Evolutionary conservation across 805 yeast genomes (phyloP).

Genomic region (Saturnispora serradocipensis): DNA sequence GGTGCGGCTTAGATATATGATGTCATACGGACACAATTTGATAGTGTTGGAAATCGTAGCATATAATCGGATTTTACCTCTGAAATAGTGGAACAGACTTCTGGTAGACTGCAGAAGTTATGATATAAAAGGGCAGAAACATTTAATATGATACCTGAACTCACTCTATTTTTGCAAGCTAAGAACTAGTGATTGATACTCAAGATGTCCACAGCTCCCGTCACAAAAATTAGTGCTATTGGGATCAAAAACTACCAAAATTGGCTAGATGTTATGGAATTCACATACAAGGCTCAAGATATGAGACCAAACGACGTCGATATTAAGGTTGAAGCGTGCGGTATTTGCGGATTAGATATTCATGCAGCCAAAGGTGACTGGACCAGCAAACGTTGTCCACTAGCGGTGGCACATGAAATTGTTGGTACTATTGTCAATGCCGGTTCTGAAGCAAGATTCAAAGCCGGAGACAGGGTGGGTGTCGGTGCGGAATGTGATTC

Average conservation of each 20-base stretch:
- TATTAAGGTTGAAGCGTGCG: slow-evolving; percentile 37
- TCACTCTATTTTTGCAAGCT: too few relatives aligned
- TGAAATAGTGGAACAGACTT: too few relatives aligned
- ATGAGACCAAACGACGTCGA: slow-evolving; percentile 27
- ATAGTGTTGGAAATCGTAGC: too few relatives aligned
- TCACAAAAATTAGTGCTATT: slow-evolving; percentile 14
- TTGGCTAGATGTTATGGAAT: slow-evolving; percentile 15
- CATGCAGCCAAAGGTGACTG: slow-evolving; percentile 33
- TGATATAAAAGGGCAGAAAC: too few relatives aligned
- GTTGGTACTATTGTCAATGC: slow-evolving; percentile 34
- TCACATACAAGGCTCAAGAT: slow-evolving; percentile 14
- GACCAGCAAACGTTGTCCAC: slow-evolving; percentile 13
- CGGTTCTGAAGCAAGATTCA: slow-evolving; percentile 28
- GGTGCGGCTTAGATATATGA: too few relatives aligned
- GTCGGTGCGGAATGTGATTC: slow-evolving; percentile 37
- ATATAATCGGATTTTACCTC: too few relatives aligned
- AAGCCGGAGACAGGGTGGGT: slow-evolving; percentile 43
- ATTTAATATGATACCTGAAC: too few relatives aligned
- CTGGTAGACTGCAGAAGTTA: too few relatives aligned
- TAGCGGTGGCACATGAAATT: slow-evolving; percentile 39
- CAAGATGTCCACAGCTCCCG: neutral
- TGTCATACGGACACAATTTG: too few relatives aligned
- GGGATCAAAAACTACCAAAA: slow-evolving; percentile 14
- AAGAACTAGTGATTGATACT: too few relatives aligned
- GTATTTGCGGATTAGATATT: slow-evolving; percentile 44